These are phyloP conservation scores for Chaetoscypha palmicola DNA, from an alignment of 2,329 filamentous ascomycete species.

Conservation along the genomic window DNA sequence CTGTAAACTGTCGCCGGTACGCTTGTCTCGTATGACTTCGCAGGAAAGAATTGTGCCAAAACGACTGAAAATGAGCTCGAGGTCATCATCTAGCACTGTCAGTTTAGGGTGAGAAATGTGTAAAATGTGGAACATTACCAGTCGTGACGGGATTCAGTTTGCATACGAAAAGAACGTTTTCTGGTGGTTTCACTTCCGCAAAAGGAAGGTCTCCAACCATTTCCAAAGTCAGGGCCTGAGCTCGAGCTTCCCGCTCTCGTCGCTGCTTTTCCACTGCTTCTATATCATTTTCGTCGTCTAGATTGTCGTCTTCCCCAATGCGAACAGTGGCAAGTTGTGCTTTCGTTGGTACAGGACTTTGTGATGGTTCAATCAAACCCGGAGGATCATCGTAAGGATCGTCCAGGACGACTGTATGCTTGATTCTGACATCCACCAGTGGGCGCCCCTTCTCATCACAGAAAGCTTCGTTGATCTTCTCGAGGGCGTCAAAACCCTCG, in stretches of 20 bases:
- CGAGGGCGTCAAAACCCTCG: slow-evolving; percentile 87
- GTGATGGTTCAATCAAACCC: slow-evolving; percentile 67
- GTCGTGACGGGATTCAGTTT: slow-evolving; percentile 96
- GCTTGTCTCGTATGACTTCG: slow-evolving; percentile 90
- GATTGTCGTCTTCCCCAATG: slow-evolving; percentile 80
- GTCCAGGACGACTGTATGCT: slow-evolving; percentile 86
- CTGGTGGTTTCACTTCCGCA: slow-evolving; percentile 92
- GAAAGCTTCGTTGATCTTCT: slow-evolving; percentile 88
- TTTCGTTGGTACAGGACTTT: slow-evolving; percentile 73
- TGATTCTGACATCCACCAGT: slow-evolving; percentile 88
- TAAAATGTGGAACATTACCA: slow-evolving; percentile 32
- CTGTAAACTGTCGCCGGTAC: slow-evolving; percentile 89
- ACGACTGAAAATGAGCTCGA: slow-evolving; percentile 92
- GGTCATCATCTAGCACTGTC: slow-evolving; percentile 62
- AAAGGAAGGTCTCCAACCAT: slow-evolving; percentile 98
- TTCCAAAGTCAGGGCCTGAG: slow-evolving; percentile 89
- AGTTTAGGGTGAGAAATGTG: slow-evolving; percentile 1
- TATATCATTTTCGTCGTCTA: slow-evolving; percentile 69
- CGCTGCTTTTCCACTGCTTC: slow-evolving; percentile 71
- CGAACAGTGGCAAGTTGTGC: slow-evolving; percentile 86
- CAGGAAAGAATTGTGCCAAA: slow-evolving; percentile 94
- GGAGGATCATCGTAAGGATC: slow-evolving; percentile 83
- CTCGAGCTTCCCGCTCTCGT: slow-evolving; percentile 82
- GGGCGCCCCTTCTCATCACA: slow-evolving; percentile 80
- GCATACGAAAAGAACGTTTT: slow-evolving; percentile 97